Evolutionary conservation across 495 filamentous ascomycete genomes (phyloP), one percentile per base, ranked within the genome.

Genomic region (Physcia stellaris): DNA sequence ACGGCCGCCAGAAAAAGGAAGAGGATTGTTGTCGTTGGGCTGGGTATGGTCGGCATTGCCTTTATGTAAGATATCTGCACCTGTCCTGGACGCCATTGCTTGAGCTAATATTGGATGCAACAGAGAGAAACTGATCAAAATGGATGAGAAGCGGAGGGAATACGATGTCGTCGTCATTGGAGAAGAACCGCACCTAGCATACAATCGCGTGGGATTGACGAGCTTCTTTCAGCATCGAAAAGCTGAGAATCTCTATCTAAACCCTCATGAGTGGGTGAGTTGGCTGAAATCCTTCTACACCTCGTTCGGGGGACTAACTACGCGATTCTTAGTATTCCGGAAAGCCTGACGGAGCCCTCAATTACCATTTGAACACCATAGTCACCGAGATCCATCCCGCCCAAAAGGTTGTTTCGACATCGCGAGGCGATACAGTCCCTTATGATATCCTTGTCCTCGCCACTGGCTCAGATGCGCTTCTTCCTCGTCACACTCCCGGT

Each of bases 31-130:
- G 73, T 96, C 23, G 84, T 94, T 19, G 88, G 88, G 6, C 59
- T 96, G 59, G 88, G 88, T 7, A 96, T 96, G 88, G 87, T 96
- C 28, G 88, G 86, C 17, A 83, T 95, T 39, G 77, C 83, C 32
- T 87, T 94, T 56, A 93, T 94, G n/a, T n/a, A n/a, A n/a, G n/a
- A 84, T 90, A 60, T 61, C 79, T 57, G 16, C 1, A 28, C 18
- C 6, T 7, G 6, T 42, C 12, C 18, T 16, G 10, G 27, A 18
- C 3, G 4, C 21, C 19, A 29, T 5, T 26, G 12, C 23, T 27
- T 27, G 13, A 37, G 19, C 12, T 31, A 28, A 28, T 20, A 7
- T 40, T 24, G 3, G 37, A 33, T 24, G 86, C 84, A n/a, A n/a
- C n/a, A n/a, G n/a, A 44, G 88, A 96, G 58, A 94, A 94, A 59